Evolutionary conservation across 495 filamentous ascomycete genomes (phyloP), one percentile per base, ranked within the genome.

Genomic region (Penicillium paxilli): DNA sequence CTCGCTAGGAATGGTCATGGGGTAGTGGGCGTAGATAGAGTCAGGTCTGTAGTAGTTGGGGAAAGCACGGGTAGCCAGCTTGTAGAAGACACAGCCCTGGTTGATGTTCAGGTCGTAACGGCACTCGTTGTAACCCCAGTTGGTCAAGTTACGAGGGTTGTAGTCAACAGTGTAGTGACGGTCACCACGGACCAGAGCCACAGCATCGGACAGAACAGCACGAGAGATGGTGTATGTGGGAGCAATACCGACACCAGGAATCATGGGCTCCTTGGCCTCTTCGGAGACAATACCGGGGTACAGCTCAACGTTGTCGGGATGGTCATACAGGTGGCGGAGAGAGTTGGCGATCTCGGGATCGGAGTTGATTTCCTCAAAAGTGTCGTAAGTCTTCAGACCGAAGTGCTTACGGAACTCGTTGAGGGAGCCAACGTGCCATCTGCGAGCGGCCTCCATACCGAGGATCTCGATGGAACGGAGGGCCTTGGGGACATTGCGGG

Each of bases 11-110:
- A 88, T 85, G 5, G 88, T 90, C 83, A 96, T 88, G 4, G 91
- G 91, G 63, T 89, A 94, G 60, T 91, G 88, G n/a, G 89, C 89
- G 54, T 94, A 95, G 52, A 92, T 84, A 1, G 88, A 92, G 69
- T 94, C 87, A 24, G 74, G 64, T 66, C 85, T 87, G 82, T 89
- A 93, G 65, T 86, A 83, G 57, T 87, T 81, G 2, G 91, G 91
- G 78, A 96, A 91, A 2, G 90, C 87, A 19, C 87, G 80, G 44
- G 87, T 71, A 46, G 90, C 85, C 47, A 95, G 76, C 74, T 93
- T 96, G 74, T 92, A 92, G 67, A 92, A 85, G 4, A 93, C 87
- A 57, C 87, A 90, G 19, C 91, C 91, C 61, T 92, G 84, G 62
- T 92, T 84, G 61, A 92, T 71, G 60, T 85, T 89, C 19, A 80